phyloP scores from a whole-genome alignment of 2,329 filamentous ascomycete species.

The Stemphylium beticola region DNA sequence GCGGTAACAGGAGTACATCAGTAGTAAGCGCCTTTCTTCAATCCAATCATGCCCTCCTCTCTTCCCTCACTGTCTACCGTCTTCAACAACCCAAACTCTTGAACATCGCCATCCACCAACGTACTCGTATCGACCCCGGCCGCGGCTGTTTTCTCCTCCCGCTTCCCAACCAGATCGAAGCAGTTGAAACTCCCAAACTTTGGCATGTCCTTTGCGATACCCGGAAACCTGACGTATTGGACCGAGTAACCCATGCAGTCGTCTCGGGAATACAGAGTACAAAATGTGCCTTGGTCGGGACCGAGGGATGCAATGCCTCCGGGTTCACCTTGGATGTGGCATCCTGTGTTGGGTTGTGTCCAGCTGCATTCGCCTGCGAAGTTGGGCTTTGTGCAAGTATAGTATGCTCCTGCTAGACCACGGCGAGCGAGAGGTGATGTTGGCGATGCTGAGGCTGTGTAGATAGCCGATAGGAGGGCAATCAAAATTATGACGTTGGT shows the following conservation, averaged over 20 bases:
- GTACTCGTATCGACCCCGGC: conserved; percentile 20
- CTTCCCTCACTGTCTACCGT: conserved; percentile 28
- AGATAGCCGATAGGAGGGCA: conserved; percentile 14
- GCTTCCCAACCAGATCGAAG: conserved; percentile 3
- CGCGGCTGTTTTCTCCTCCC: conserved; percentile 4
- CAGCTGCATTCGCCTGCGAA: conserved; percentile 41
- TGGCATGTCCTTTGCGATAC: conserved; percentile 24
- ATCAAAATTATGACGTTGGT: conserved; percentile 13
- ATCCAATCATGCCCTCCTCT: conserved; percentile 42
- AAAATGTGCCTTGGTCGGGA: conserved; percentile 39
- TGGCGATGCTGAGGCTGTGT: conserved; percentile 2
- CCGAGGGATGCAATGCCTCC: conserved; percentile 36
- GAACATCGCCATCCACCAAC: conserved; percentile 34
- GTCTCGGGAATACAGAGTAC: conserved; percentile 31
- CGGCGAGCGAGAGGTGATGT: conserved; percentile 26
- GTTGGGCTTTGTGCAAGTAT: conserved; percentile 37
- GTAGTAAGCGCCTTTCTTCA: conserved; percentile 40
- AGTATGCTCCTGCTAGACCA: conserved; percentile 45
- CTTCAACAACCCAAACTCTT: conserved; percentile 26
- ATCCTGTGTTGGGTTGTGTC: conserved; percentile 29
- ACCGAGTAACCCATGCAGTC: conserved; percentile 31
- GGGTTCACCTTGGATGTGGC: conserved; percentile 34
- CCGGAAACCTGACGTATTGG: conserved; percentile 33
- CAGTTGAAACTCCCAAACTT: conserved; percentile 36
- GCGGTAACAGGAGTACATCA: conserved; percentile 9